phyloP scores from a whole-genome alignment of 1,284 basidiomycete genomes.

The Malassezia psittaci region DNA sequence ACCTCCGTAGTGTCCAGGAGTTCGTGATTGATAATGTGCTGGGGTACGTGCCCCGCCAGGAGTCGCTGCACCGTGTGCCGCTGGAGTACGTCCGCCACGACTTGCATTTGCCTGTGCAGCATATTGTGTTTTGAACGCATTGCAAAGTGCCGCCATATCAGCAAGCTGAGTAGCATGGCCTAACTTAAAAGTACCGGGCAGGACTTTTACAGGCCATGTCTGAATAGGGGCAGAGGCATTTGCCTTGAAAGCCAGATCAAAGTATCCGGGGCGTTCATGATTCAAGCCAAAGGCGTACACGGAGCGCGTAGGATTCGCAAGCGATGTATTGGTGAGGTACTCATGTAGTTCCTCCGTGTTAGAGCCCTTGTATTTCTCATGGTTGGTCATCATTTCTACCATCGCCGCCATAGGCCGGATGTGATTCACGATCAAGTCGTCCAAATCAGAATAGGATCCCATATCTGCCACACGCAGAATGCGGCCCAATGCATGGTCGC shows the following conservation, averaged over 20 bases:
- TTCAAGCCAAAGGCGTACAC: constrained; percentile 95
- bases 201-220: constrained; percentile 47
- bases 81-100: constrained; percentile 31
- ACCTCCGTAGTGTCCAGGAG: constrained; percentile 12
- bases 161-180: constrained; percentile 40
- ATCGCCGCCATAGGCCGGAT: constrained; percentile 86
- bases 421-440: constrained; percentile 95
- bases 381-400: constrained; percentile 86
- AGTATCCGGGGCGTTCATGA: constrained; percentile 77
- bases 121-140: constrained; percentile 48
- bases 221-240: constrained; percentile 51
- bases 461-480: constrained; percentile 66
- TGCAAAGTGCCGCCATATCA: constrained; percentile 39
- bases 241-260: constrained; percentile 84
- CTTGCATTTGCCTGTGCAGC: constrained; percentile 28
- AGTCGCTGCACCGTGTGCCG: constrained; percentile 23
- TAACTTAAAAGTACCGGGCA: constrained; percentile 43
- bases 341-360: constrained; percentile 65
- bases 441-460: constrained; percentile 80
- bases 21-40: constrained; percentile 10
- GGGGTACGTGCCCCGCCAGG: constrained; percentile 19
- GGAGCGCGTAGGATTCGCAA: constrained; percentile 88
- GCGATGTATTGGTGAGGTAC: constrained; percentile 49
- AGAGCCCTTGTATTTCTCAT: constrained; percentile 88
- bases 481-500: constrained; percentile 59